phyloP scores from a whole-genome alignment of 805 yeast genomes.

The Candida lessepsii region DNA sequence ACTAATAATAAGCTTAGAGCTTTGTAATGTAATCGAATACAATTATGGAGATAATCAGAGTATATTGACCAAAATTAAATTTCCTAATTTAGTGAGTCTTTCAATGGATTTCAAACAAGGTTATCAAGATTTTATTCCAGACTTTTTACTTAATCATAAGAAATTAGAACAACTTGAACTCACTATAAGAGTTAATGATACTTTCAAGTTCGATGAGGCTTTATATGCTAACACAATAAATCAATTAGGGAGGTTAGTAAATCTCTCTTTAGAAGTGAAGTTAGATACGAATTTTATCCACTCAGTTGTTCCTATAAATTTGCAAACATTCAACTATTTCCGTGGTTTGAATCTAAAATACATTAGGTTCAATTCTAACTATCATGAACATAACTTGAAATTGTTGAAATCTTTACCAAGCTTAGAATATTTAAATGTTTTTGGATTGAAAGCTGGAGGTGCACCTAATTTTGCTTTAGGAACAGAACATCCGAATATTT shows the following conservation, averaged over 20 bases:
- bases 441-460: conserved; percentile 52
- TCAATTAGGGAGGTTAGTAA: conserved; percentile 19
- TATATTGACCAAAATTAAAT: conserved; percentile 9
- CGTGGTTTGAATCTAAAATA: conserved; percentile 24
- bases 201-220: conserved; percentile 17
- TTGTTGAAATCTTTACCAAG: conserved; percentile 25
- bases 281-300: conserved; percentile 36
- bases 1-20: conserved; percentile 25
- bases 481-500: conserved; percentile 50
- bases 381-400: conserved; percentile 17
- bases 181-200: conserved; percentile 39
- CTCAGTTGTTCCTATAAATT: conserved; percentile 23
- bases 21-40: conserved; percentile 38
- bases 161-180: conserved; percentile 38
- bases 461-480: conserved; percentile 55
- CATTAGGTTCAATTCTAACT: conserved; percentile 39
- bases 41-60: conserved; percentile 24
- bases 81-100: conserved; percentile 26
- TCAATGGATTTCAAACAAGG: conserved; percentile 43
- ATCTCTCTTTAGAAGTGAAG: conserved; percentile 41
- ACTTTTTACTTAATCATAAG: conserved; percentile 22
- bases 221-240: conserved; percentile 20
- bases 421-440: conserved; percentile 40
- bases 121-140: conserved; percentile 39
- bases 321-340: conserved; percentile 8